Conservation (phyloP, 176 grass and related monocot species). For the Carex parvula region DNA sequence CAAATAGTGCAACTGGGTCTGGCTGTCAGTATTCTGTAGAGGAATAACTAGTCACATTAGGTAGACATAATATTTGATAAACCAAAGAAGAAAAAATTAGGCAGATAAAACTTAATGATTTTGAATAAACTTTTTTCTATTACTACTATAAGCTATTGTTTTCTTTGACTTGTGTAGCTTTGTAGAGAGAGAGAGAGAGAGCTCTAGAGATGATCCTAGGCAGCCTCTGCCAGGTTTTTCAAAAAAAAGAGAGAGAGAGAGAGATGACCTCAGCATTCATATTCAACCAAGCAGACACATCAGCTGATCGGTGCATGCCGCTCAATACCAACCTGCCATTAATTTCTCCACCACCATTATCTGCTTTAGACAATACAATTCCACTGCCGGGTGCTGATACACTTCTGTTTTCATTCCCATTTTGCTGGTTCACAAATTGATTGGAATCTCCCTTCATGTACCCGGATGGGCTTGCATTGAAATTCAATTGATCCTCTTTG, state of each 20-base stretch:
- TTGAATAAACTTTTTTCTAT: conserved; percentile 23
- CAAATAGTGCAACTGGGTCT: conserved; percentile 52
- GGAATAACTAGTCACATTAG: conserved; percentile 19
- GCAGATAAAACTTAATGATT: neutral
- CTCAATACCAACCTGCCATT: conserved; percentile 9
- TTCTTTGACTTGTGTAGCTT: neutral
- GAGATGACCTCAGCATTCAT: conserved; percentile 12
- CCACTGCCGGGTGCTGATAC: neutral
- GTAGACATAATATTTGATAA: neutral
- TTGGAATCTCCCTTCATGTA: conserved; percentile 33
- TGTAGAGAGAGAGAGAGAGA: neutral
- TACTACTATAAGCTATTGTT: conserved; percentile 13
- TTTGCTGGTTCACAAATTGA: conserved; percentile 37
- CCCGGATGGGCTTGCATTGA: conserved; percentile 33
- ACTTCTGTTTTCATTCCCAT: conserved; percentile 26
- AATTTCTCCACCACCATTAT: neutral
- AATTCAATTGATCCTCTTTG: conserved; percentile 28
- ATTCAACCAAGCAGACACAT: conserved; percentile 12
- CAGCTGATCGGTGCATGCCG: neutral
- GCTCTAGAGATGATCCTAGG: no score
- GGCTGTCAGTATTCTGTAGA: conserved; percentile 25
- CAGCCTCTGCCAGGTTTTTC: no score
- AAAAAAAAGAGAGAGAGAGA: neutral
- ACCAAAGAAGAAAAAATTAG: neutral
- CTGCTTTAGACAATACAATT: conserved; percentile 11